Evolutionary conservation across 768 basidiomycete genomes (phyloP), one percentile per base, ranked within the genome.

Genomic region (Russula abietina): DNA sequence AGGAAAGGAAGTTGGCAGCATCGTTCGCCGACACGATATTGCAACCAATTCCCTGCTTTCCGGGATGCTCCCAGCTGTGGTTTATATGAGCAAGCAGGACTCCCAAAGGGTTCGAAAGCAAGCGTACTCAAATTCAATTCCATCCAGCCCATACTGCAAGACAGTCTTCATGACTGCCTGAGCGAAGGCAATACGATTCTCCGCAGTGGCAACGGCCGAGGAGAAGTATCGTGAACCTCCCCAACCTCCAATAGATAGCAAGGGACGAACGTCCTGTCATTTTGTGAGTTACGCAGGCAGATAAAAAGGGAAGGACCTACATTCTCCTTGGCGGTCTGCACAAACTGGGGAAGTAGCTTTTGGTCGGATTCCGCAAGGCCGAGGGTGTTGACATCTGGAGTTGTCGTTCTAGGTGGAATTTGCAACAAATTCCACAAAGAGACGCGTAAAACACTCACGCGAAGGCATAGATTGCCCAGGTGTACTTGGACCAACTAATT

Each of bases 11-110:
- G 73, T 97, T 95, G 36, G 80, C 75, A 0, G 85, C 82, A 71
- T 98, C 95, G 57, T 78, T 64, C 1, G 57, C 7, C 24, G 72
- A 73, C 62, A 86, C 78, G 0, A 71, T 72, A 71, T 96, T 97
- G 68, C 89, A 89, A 1, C 83, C 83, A 1, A 87, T 78, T 38
- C 92, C 91, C 55, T 78, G 74, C 5, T 73, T 67, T 79, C 81
- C 14, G 1, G 93, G 93, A 71, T 88, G 93, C 73, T 96, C 93
- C 92, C 92, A 95, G 69, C 91, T 93, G n/a, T 16, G 30, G 43
- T 16, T 19, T 2, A 8, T 19, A 19, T 45, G 19, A 45, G n/a
- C 43, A 45, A n/a, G n/a, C n/a, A 45, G 19, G 9, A 22, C 43
- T 16, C 7, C 43, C 43, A n/a, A 17, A n/a, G 22, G n/a, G 9